Percentiles rank a stretch among this genome's conserved stretches.
These are phyloP conservation scores for Penicillium sp. DNA, from an alignment of 2,329 filamentous ascomycete genomes.

Conservation along the genomic window DNA sequence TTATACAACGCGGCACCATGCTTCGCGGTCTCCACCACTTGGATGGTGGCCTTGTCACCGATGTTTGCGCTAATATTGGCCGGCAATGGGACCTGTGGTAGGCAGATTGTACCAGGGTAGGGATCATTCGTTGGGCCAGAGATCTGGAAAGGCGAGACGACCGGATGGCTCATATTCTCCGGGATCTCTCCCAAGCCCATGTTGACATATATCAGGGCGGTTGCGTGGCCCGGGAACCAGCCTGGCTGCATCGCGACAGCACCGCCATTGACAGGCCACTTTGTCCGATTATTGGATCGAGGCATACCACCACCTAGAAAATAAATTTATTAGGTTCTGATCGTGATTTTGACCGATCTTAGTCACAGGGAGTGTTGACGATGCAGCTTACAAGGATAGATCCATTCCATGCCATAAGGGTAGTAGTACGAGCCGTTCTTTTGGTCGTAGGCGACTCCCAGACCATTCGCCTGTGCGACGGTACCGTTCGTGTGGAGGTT, in stretches of 20 bases:
- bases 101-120: slow-evolving; percentile 87
- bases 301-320: slow-evolving; percentile 78
- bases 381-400: slow-evolving; percentile 79
- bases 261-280: slow-evolving; percentile 86
- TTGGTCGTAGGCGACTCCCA: slow-evolving; percentile 49
- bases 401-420: slow-evolving; percentile 93
- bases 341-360: neutral
- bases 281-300: slow-evolving; percentile 79
- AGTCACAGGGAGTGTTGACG: neutral
- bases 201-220: slow-evolving; percentile 87
- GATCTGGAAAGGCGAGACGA: slow-evolving; percentile 81
- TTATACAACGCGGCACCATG: slow-evolving; percentile 85
- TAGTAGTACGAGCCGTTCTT: slow-evolving; percentile 56
- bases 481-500: slow-evolving; percentile 78
- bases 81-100: slow-evolving; percentile 87
- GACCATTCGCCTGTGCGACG: slow-evolving; percentile 47
- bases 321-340: slow-evolving; percentile 4
- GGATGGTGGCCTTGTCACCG: slow-evolving; percentile 90
- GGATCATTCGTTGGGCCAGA: slow-evolving; percentile 78
- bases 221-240: slow-evolving; percentile 89
- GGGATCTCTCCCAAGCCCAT: slow-evolving; percentile 83
- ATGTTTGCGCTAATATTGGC: slow-evolving; percentile 69
- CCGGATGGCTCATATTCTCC: slow-evolving; percentile 82
- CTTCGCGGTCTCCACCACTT: slow-evolving; percentile 79
- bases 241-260: slow-evolving; percentile 90